phyloP scores from a whole-genome alignment of 768 basidiomycete genomes.

The Nevesoporus exiguus region DNA sequence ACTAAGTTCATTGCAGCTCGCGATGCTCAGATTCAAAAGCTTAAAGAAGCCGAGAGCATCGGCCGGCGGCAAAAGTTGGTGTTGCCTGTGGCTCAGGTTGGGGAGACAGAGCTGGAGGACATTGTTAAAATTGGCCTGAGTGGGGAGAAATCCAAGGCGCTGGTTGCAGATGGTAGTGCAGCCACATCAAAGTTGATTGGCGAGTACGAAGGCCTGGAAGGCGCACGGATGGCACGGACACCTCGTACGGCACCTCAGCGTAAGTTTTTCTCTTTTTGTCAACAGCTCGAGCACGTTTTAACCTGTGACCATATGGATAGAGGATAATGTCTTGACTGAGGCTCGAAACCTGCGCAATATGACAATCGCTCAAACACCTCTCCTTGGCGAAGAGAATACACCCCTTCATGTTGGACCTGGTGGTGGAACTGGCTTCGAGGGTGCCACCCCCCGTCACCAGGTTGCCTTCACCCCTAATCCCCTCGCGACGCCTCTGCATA shows the following conservation, averaged over 20 bases:
- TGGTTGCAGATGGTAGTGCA: slow-evolving; percentile 80
- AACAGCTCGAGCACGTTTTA: slow-evolving; percentile 4
- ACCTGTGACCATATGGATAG: slow-evolving; percentile 39
- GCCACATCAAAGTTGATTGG: slow-evolving; percentile 84
- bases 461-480: slow-evolving; percentile 96
- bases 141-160: slow-evolving; percentile 81
- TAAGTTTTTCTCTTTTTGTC: slow-evolving; percentile 40
- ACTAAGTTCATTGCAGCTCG: slow-evolving; percentile 96
- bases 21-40: slow-evolving; percentile 95
- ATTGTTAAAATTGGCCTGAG: slow-evolving; percentile 98
- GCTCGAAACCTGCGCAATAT: slow-evolving; percentile 94
- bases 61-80: slow-evolving; percentile 80
- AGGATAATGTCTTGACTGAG: slow-evolving; percentile 92
- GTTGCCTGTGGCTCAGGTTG: slow-evolving; percentile 88
- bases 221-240: slow-evolving; percentile 88
- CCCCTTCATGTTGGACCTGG: slow-evolving; percentile 72
- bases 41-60: slow-evolving; percentile 96
- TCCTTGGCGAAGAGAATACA: slow-evolving; percentile 97
- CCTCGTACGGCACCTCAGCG: slow-evolving; percentile 93
- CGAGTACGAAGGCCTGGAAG: slow-evolving; percentile 88
- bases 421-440: slow-evolving; percentile 91
- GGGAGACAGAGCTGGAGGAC: slow-evolving; percentile 91
- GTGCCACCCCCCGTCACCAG: slow-evolving; percentile 90
- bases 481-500: slow-evolving; percentile 77
- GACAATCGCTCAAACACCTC: slow-evolving; percentile 87